phyloP scores from a whole-genome alignment of 805 yeast genomes.

The Kodamaea fukazawae region DNA sequence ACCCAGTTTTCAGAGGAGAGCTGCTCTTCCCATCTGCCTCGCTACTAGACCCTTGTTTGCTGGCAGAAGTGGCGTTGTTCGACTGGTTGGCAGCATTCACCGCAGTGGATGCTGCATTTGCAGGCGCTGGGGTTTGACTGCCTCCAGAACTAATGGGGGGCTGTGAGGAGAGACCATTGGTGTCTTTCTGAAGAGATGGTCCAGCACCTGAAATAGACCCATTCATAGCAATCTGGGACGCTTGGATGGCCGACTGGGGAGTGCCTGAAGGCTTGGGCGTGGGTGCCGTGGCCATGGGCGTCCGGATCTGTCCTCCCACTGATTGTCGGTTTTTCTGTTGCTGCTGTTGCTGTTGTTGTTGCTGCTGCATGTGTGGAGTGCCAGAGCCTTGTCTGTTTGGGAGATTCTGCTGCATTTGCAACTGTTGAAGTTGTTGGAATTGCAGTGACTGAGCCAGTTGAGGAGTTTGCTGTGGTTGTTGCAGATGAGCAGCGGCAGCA shows the following conservation, averaged over 20 bases:
- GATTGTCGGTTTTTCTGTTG: not conserved
- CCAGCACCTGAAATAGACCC: constrained; percentile 36
- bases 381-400: constrained; percentile 4
- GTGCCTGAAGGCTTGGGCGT: constrained; percentile 7
- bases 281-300: constrained; percentile 6
- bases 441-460: constrained; percentile 10
- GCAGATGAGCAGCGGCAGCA: constrained; percentile 1
- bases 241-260: constrained; percentile 3
- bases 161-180: not conserved
- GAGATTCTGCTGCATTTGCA: constrained; percentile 8
- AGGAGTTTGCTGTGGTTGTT: constrained; percentile 9
- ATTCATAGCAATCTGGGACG: constrained; percentile 7
- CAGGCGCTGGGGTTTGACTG: constrained; percentile 6
- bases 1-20: constrained; percentile 10
- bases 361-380: constrained; percentile 5
- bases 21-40: constrained; percentile 17
- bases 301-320: constrained; percentile 5
- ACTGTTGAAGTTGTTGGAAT: constrained; percentile 10
- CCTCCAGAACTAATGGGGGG: constrained; percentile 10
- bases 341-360: constrained; percentile 1
- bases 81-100: constrained; percentile 52
- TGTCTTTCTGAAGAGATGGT: constrained; percentile 7
- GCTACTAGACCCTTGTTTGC: constrained; percentile 12
- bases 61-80: constrained; percentile 22
- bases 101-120: constrained; percentile 15